These are phyloP conservation scores for Ophiostoma angusticollis DNA, from an alignment of 2,329 filamentous ascomycete species.

Conservation along the genomic window DNA sequence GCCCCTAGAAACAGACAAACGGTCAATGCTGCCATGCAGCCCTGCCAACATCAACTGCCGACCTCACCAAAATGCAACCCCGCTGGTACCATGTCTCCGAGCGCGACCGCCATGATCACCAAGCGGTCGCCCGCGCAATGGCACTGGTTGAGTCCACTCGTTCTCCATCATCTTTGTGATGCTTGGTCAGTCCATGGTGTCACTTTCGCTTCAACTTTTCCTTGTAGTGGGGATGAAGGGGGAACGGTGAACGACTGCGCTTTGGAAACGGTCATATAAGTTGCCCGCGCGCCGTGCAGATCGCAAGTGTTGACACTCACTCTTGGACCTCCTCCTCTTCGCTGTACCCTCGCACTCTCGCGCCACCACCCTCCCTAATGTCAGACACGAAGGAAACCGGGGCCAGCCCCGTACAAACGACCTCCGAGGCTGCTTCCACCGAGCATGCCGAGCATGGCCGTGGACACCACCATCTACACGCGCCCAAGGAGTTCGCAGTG, in stretches of 20 bases:
- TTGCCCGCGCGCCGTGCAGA: no score
- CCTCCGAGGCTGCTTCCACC: background rate
- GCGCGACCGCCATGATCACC: background rate
- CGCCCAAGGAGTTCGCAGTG: conserved; percentile 8
- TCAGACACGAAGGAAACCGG: conserved; percentile 1
- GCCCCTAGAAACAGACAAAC: no score
- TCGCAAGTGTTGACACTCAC: no score
- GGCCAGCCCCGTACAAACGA: background rate
- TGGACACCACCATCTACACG: conserved; percentile 1
- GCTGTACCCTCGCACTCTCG: background rate
- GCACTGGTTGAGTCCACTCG: no score
- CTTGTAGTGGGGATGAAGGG: no score
- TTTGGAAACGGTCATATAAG: no score
- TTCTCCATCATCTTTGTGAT: background rate
- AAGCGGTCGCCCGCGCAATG: no score
- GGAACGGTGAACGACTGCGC: no score
- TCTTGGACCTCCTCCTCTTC: no score
- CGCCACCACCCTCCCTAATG: background rate
- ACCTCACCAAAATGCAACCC: background rate
- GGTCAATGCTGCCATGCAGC: no score
- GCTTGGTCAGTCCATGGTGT: background rate
- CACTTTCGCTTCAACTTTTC: background rate
- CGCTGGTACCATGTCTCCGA: conserved; percentile 10
- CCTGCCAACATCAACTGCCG: conserved; percentile 1
- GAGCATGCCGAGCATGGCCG: background rate